Evolutionary conservation across 495 filamentous ascomycete species (phyloP).

Genomic region (Achaetomiella virescens): DNA sequence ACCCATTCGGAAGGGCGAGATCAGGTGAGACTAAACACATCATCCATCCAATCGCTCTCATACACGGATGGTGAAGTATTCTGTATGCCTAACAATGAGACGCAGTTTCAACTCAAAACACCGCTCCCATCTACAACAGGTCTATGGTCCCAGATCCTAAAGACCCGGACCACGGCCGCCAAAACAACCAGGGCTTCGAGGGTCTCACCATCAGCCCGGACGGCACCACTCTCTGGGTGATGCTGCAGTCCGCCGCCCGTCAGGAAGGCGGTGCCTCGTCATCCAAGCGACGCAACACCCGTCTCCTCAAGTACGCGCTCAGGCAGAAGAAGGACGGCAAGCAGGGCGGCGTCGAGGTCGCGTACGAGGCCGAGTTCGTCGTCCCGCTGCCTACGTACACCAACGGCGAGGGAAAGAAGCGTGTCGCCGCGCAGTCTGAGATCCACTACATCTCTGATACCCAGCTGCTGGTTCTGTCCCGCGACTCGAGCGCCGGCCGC

Average conservation of each 20-base stretch:
- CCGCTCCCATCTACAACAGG: constrained; percentile 56
- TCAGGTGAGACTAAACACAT: constrained; percentile 14
- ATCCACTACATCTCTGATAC: constrained; percentile 58
- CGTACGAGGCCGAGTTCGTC: constrained; percentile 58
- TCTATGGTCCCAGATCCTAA: constrained; percentile 31
- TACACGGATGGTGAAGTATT: no score
- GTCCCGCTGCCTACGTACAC: constrained; percentile 58
- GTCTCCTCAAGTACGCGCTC: constrained; percentile 55
- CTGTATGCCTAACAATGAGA: background rate
- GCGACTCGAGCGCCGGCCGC: constrained; percentile 58
- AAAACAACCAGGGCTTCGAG: constrained; percentile 72
- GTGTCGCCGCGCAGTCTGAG: constrained; percentile 65
- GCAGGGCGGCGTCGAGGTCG: constrained; percentile 21
- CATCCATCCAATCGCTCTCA: background rate
- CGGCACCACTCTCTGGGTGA: constrained; percentile 58
- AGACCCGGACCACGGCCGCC: constrained; percentile 57
- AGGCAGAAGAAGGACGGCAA: constrained; percentile 31
- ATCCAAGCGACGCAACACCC: constrained; percentile 45
- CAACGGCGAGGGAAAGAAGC: constrained; percentile 33
- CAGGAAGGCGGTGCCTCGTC: constrained; percentile 49
- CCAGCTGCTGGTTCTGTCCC: constrained; percentile 64
- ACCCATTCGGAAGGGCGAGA: constrained; percentile 54
- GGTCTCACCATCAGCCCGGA: constrained; percentile 59
- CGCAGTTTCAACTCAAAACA: constrained; percentile 34
- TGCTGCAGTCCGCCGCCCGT: constrained; percentile 62